Evolutionary conservation across 352 stramenopile genomes (phyloP).

Genomic region (Globisporangium apiculatum): DNA sequence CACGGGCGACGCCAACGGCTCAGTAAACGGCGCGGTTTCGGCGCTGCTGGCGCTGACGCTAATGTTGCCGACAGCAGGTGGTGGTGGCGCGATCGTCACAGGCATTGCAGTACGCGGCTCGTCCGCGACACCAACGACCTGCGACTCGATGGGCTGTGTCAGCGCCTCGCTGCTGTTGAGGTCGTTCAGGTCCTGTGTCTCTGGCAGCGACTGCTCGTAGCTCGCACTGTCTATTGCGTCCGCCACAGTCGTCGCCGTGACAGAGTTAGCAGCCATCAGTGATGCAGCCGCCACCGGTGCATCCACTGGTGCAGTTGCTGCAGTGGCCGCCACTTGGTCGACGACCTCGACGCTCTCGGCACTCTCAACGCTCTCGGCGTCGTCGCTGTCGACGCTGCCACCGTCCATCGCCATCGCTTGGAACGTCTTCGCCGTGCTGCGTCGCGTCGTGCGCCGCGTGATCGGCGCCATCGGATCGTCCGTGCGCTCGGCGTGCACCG

Average conservation of each 20-base stretch:
- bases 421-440: conserved; percentile 24
- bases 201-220: neutral
- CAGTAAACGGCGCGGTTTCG: neutral
- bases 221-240: neutral
- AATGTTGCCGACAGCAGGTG: neutral
- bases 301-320: neutral
- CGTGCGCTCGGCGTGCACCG: conserved; percentile 10
- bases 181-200: conserved; percentile 7
- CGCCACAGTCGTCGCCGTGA: neutral
- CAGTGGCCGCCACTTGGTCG: neutral
- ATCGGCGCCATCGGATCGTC: conserved; percentile 11
- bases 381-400: conserved; percentile 18
- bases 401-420: conserved; percentile 13
- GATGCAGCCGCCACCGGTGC: neutral
- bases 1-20: neutral
- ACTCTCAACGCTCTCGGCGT: conserved; percentile 15
- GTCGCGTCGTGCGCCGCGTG: conserved; percentile 18
- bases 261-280: neutral
- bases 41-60: neutral
- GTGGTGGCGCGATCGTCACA: neutral
- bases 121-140: neutral
- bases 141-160: neutral
- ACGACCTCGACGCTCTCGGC: neutral
- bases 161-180: neutral
- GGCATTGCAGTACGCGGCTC: neutral